These are phyloP conservation scores for Lactifluus piperatus DNA, from an alignment of 768 basidiomycete genomes.

Conservation along the genomic window DNA sequence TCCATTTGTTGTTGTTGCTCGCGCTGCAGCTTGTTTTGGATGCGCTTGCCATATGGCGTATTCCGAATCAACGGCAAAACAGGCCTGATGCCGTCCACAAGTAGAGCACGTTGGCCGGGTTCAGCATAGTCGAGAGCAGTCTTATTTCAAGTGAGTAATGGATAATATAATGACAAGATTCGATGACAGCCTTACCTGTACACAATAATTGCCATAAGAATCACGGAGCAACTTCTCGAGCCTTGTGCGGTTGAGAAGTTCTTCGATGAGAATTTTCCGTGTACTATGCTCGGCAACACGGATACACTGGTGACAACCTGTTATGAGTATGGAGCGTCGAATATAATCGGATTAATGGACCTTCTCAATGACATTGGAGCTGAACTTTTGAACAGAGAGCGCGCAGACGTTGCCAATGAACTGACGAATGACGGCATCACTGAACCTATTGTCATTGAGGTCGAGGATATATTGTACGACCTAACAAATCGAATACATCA, in stretches of 20 bases:
- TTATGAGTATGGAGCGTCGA: background rate
- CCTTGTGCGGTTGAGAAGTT: conserved; percentile 87
- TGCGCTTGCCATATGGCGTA: conserved; percentile 98
- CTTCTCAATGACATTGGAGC: conserved; percentile 98
- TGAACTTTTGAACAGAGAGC: conserved; percentile 97
- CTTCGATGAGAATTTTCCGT: conserved; percentile 90
- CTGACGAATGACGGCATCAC: conserved; percentile 94
- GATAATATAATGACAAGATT: background rate
- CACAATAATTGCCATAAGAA: conserved; percentile 94
- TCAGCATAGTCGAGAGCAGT: conserved; percentile 98
- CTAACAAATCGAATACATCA: conserved; percentile 30
- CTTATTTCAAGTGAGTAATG: conserved; percentile 32
- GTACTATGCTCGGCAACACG: conserved; percentile 95
- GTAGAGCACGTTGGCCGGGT: conserved; percentile 79
- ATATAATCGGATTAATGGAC: conserved; percentile 29
- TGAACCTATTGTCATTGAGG: conserved; percentile 96
- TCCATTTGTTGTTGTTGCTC: conserved; percentile 60
- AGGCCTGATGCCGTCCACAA: conserved; percentile 97
- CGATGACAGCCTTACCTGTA: conserved; percentile 47
- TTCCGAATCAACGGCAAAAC: conserved; percentile 97
- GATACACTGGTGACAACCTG: conserved; percentile 39
- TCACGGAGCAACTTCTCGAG: conserved; percentile 94
- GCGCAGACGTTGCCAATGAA: conserved; percentile 97
- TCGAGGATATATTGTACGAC: conserved; percentile 98
- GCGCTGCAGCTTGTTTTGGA: conserved; percentile 96